A percentile compares a stretch with the other conserved stretches of the same genome.
Conservation (phyloP, 768 basidiomycete genomes). For the Auriscalpium orientale region DNA sequence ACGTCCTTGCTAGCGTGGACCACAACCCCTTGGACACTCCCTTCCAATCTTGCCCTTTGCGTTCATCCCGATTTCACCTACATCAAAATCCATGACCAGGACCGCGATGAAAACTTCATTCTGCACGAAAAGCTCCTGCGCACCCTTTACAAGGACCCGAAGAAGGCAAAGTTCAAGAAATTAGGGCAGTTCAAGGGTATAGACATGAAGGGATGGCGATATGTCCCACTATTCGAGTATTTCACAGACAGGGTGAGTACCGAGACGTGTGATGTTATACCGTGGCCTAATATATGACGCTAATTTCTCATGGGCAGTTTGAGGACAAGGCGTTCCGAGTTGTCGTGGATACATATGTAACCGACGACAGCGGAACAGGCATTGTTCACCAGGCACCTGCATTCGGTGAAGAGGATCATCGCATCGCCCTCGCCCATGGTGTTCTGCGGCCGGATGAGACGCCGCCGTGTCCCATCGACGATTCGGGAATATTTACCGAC, state of each 20-base stretch:
- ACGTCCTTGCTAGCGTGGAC: slow-evolving; percentile 96
- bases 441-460: slow-evolving; percentile 82
- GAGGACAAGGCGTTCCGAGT: slow-evolving; percentile 89
- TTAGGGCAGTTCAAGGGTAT: slow-evolving; percentile 79
- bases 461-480: slow-evolving; percentile 95
- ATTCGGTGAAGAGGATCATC: slow-evolving; percentile 98
- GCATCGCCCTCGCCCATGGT: slow-evolving; percentile 79
- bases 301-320: slow-evolving; percentile 43
- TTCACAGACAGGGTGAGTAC: slow-evolving; percentile 81
- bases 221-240: slow-evolving; percentile 92
- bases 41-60: slow-evolving; percentile 90
- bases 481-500: slow-evolving; percentile 77
- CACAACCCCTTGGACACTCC: slow-evolving; percentile 97
- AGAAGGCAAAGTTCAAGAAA: slow-evolving; percentile 95
- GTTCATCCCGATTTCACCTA: slow-evolving; percentile 96
- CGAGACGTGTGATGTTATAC: background rate
- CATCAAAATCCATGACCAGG: slow-evolving; percentile 91
- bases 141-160: slow-evolving; percentile 92
- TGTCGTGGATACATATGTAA: slow-evolving; percentile 87
- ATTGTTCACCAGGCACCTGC: slow-evolving; percentile 98
- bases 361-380: slow-evolving; percentile 88
- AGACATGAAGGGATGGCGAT: slow-evolving; percentile 96
- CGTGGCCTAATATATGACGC: background rate
- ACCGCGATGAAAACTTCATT: slow-evolving; percentile 83
- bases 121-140: slow-evolving; percentile 80